These are phyloP conservation scores for Salix udensis DNA, from an alignment of 345 rosid genomes.

Conservation along the genomic window DNA sequence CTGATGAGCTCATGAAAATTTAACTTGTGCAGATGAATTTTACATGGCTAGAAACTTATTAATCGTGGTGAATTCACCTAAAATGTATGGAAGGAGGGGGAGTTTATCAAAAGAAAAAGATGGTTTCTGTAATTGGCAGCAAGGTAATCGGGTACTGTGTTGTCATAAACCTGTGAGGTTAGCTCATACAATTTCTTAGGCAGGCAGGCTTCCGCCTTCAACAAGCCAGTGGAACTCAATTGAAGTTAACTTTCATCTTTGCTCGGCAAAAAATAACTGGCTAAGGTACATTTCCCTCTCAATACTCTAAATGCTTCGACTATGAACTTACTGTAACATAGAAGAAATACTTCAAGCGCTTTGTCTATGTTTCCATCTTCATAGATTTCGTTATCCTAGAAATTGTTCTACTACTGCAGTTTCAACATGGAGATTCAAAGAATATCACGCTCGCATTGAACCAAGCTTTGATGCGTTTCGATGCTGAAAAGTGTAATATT, in stretches of 20 bases:
- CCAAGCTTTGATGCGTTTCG: constrained; percentile 25
- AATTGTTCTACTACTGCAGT: constrained; percentile 25
- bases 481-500: too few relatives aligned
- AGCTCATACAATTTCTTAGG: too few relatives aligned
- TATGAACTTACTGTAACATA: constrained; percentile 46
- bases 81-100: neutral
- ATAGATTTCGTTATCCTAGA: constrained; percentile 21
- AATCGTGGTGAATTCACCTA: neutral
- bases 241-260: too few relatives aligned
- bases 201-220: too few relatives aligned
- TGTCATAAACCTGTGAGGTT: too few relatives aligned
- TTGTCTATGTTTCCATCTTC: constrained; percentile 28
- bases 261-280: too few relatives aligned
- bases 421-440: constrained; percentile 34
- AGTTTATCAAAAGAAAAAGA: neutral
- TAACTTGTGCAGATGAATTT: neutral
- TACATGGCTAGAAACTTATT: neutral
- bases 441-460: constrained; percentile 53
- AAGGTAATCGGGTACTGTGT: too few relatives aligned
- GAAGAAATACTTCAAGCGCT: constrained; percentile 37
- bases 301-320: constrained; percentile 5
- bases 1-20: neutral
- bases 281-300: too few relatives aligned
- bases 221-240: too few relatives aligned
- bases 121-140: too few relatives aligned